phyloP scores from a whole-genome alignment of 768 basidiomycete species.

The Boletus vermiculosoides region DNA sequence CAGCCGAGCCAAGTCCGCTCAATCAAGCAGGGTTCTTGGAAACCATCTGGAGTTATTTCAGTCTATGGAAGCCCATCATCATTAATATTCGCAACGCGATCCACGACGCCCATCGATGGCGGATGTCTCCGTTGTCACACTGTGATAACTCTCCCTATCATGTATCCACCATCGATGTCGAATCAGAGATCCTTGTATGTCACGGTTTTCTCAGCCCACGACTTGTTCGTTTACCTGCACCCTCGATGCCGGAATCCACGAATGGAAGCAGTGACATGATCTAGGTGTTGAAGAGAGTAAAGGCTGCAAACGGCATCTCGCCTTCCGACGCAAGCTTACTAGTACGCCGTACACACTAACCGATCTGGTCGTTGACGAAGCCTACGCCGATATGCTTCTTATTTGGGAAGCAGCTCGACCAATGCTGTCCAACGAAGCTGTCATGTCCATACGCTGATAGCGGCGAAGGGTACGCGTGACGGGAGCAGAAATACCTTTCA shows the following conservation, averaged over 20 bases:
- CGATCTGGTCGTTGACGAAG: neutral
- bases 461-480: slow-evolving; percentile 2
- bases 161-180: neutral
- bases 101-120: slow-evolving; percentile 14
- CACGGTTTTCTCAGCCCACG: slow-evolving; percentile 1
- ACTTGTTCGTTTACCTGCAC: neutral
- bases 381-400: neutral
- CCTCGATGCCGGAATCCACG: neutral
- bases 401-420: neutral
- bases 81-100: slow-evolving; percentile 16
- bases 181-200: neutral
- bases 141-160: slow-evolving; percentile 4
- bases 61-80: neutral
- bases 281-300: neutral
- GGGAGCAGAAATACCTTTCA: slow-evolving; percentile 5
- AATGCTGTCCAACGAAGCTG: neutral
- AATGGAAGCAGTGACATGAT: neutral
- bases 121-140: slow-evolving; percentile 9
- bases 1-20: slow-evolving; percentile 4
- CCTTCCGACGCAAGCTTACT: neutral
- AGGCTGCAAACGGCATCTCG: neutral
- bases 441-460: slow-evolving; percentile 3
- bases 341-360: neutral
- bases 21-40: neutral
- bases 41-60: neutral